Conservation (phyloP, 208 protist species). For the Vickermania ingenoplastis region DNA sequence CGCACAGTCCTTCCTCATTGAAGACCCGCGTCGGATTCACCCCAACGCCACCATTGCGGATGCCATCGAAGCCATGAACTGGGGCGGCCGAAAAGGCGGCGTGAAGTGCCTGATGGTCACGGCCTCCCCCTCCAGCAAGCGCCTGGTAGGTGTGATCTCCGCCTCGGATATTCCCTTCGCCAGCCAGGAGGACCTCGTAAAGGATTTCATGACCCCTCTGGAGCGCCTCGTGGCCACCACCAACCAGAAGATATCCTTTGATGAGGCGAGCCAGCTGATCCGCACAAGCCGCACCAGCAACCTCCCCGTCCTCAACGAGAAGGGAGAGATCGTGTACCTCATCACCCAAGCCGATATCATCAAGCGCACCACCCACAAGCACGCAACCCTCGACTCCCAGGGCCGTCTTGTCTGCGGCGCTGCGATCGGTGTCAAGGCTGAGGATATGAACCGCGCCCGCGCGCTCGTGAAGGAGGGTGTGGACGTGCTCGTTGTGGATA, state of each 20-base stretch:
- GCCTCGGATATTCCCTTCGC: slow-evolving; percentile 67
- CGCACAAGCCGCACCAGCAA: slow-evolving; percentile 40
- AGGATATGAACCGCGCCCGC: slow-evolving; percentile 51
- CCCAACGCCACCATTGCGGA: slow-evolving; percentile 42
- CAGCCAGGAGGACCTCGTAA: slow-evolving; percentile 20
- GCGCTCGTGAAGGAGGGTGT: slow-evolving; percentile 59
- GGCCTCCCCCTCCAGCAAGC: slow-evolving; percentile 22
- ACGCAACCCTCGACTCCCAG: slow-evolving; percentile 57
- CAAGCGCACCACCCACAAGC: slow-evolving; percentile 63
- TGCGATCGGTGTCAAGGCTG: slow-evolving; percentile 77
- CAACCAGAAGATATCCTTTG: slow-evolving; percentile 48
- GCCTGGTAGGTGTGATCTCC: slow-evolving; percentile 57
- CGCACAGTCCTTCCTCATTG: slow-evolving; percentile 85
- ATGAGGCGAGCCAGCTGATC: slow-evolving; percentile 63
- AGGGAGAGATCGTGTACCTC: slow-evolving; percentile 61
- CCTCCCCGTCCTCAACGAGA: slow-evolving; percentile 49
- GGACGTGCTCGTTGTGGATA: slow-evolving; percentile 86
- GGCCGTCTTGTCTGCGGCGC: slow-evolving; percentile 77
- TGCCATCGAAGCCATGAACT: slow-evolving; percentile 54
- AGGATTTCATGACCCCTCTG: slow-evolving; percentile 62
- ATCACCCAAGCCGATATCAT: slow-evolving; percentile 77
- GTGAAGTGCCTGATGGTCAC: slow-evolving; percentile 79
- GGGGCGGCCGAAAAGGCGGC: slow-evolving; percentile 62
- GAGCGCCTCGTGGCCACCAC: slow-evolving; percentile 32
- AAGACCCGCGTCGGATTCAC: slow-evolving; percentile 75